Conservation (phyloP, 1,139 yeast species). For the Geotrichum australiense region DNA sequence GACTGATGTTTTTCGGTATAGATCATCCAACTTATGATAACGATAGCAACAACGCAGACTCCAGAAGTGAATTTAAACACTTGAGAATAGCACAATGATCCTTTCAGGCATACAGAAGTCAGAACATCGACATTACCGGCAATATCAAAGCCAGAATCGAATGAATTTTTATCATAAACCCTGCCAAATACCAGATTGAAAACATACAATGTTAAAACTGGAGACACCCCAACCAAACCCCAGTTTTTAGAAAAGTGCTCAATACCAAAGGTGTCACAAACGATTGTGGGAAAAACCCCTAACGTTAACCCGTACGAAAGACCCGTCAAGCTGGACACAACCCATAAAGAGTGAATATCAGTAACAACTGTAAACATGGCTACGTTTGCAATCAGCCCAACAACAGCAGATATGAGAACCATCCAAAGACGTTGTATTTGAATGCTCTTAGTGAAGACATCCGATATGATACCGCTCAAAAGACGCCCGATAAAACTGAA, state of each 20-base stretch:
- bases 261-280: slow-evolving; percentile 67
- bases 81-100: slow-evolving; percentile 25
- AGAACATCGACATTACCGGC: neutral
- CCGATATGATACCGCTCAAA: slow-evolving; percentile 57
- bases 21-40: slow-evolving; percentile 28
- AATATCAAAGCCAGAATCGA: neutral
- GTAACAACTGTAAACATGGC: slow-evolving; percentile 17
- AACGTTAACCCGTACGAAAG: slow-evolving; percentile 66
- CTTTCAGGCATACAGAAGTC: slow-evolving; percentile 27
- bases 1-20: slow-evolving; percentile 20
- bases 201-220: slow-evolving; percentile 33
- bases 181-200: slow-evolving; percentile 33
- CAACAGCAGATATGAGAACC: slow-evolving; percentile 43
- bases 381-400: slow-evolving; percentile 30
- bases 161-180: slow-evolving; percentile 30
- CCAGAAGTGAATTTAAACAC: slow-evolving; percentile 29
- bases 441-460: slow-evolving; percentile 44
- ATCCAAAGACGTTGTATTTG: slow-evolving; percentile 64
- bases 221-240: slow-evolving; percentile 48
- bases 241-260: slow-evolving; percentile 65
- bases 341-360: slow-evolving; percentile 33
- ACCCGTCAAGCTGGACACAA: slow-evolving; percentile 55
- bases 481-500: slow-evolving; percentile 59
- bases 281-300: slow-evolving; percentile 70
- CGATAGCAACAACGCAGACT: slow-evolving; percentile 37